Evolutionary conservation across 2,329 filamentous ascomycete species (phyloP), one percentile per base, ranked within the genome.

Genomic region (Arthrobotrys entomopaga): DNA sequence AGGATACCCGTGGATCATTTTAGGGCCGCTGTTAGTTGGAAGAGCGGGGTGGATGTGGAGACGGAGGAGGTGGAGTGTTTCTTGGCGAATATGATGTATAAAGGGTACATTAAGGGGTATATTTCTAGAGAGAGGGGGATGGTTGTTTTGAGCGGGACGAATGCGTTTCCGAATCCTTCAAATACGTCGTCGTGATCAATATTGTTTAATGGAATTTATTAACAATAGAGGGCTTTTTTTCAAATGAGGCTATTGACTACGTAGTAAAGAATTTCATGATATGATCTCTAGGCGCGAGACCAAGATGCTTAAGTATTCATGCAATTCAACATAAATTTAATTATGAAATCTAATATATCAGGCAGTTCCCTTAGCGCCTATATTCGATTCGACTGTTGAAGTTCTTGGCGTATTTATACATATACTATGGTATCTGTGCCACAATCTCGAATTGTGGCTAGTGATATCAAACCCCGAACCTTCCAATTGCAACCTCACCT

Each of bases 51-150:
- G 8, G 77, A 78, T 24, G 70, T 96, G 38, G 95, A 97, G 78
- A 86, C 87, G 34, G 96, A 99, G 80, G 95, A 99, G 82, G 93
- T 98, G 2, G 96, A 99, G 82, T 99, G 95, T 81, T 83, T 97
- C 78, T 81, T 99, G 79, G 92, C 95, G 26, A 98, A 97, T 81
- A 91, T 97, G 87, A 97, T 99, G 76, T 99, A 98, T 85, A 99
- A 98, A 92, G 91, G 91, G 71, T 85, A 95, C 22, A 97, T 99
- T 91, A 99, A 98, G 83, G 95, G 96, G 46, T 99, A 99, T 82
- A 99, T 99, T 78, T 90, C 94, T 34, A 90, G 94, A 64, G 93
- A 97, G 78, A 88, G 91, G 78, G 91, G 90, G 38, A 93, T 93
- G 77, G 91, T 99, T 26, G 95, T 99, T 19, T 83, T 99, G 67